These are phyloP conservation scores for Verticillium nonalfalfae DNA, from an alignment of 2,329 filamentous ascomycete genomes.

Conservation along the genomic window DNA sequence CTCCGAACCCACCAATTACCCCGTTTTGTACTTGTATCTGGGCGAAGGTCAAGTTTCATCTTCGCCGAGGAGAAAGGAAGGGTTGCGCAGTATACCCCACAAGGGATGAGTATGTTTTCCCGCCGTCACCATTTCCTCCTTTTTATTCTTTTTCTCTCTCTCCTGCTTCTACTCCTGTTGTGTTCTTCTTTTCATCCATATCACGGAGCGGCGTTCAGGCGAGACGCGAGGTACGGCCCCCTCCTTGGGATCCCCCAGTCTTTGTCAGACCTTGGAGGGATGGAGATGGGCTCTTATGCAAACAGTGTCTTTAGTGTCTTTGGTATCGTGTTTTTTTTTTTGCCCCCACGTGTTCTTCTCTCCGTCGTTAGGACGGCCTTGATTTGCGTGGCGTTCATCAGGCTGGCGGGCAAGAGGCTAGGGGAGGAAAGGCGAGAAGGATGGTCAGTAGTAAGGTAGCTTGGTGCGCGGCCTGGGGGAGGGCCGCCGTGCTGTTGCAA, in stretches of 20 bases:
- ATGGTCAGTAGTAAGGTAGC: not conserved
- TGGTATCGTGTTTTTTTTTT: not conserved
- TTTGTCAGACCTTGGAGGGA: not conserved
- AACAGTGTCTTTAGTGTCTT: not conserved
- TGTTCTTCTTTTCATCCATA: not conserved
- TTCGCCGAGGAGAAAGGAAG: not conserved
- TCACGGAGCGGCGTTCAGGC: not conserved
- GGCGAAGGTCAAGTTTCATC: not conserved
- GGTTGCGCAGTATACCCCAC: not conserved
- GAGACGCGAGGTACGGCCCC: not conserved
- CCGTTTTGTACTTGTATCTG: not conserved
- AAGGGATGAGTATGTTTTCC: not conserved
- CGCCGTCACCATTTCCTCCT: not conserved
- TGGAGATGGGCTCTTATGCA: not conserved
- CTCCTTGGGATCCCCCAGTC: not conserved
- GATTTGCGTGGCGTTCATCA: not conserved
- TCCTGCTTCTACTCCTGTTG: no score
- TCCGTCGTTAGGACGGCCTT: not conserved
- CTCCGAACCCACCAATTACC: not conserved
- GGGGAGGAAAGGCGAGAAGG: not conserved
- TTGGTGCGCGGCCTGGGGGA: not conserved
- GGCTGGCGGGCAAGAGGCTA: not conserved
- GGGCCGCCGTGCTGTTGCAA: not conserved
- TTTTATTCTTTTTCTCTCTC: no score
- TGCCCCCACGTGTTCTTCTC: no score